phyloP scores from a whole-genome alignment of 768 basidiomycete species.

The Boletellus ananas region DNA sequence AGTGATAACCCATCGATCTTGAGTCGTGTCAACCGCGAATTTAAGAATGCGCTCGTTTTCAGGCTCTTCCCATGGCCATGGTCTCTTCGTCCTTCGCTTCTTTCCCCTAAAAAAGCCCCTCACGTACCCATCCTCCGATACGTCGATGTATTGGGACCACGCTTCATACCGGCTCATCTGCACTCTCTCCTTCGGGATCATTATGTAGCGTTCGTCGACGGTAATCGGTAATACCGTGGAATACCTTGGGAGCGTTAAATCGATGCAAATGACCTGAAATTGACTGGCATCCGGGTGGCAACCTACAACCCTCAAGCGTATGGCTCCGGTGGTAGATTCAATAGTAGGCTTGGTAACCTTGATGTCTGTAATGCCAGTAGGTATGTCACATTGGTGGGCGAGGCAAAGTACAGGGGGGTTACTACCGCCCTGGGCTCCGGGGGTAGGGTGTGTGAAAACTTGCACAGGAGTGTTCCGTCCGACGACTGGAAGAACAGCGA shows the following conservation, averaged over 20 bases:
- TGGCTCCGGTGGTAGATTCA: neutral
- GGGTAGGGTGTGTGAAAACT: neutral
- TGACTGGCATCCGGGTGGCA: rapidly evolving
- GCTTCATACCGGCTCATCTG: rapidly evolving
- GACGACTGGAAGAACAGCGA: neutral
- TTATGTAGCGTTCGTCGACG: neutral
- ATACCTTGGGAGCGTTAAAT: neutral
- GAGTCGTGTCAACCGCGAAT: constrained; percentile 4
- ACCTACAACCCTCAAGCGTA: neutral
- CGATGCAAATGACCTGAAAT: neutral
- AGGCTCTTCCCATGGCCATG: neutral
- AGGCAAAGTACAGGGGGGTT: neutral
- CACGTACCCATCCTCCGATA: neutral
- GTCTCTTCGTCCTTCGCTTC: too few species aligned
- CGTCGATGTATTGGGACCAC: neutral
- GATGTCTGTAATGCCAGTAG: rapidly evolving
- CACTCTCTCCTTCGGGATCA: neutral
- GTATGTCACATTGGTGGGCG: neutral
- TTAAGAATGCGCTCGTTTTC: neutral
- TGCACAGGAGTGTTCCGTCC: neutral
- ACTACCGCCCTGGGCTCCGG: neutral
- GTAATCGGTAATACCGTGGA: neutral
- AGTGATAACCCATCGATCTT: neutral
- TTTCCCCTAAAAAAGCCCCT: neutral
- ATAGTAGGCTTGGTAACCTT: neutral